phyloP scores from a whole-genome alignment of 2,329 filamentous ascomycete species.

The Teratosphaeriaceae sp. region DNA sequence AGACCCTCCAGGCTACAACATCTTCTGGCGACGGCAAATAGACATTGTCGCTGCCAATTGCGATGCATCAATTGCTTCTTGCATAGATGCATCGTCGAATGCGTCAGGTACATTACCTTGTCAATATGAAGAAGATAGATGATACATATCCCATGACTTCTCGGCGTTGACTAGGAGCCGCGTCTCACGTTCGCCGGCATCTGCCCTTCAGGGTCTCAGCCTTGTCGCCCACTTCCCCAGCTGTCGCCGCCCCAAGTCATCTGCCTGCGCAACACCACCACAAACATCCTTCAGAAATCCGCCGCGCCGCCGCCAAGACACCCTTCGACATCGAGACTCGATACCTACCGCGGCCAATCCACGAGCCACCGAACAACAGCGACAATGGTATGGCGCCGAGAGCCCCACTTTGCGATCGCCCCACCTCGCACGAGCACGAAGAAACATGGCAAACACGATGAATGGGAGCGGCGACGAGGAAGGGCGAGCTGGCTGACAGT shows the following conservation, averaged over 20 bases:
- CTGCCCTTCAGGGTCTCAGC: neutral
- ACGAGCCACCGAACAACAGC: neutral
- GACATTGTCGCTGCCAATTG: too few species aligned
- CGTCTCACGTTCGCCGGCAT: too few species aligned
- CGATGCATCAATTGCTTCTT: too few species aligned
- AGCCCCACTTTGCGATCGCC: conserved; percentile 4
- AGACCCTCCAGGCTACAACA: too few species aligned
- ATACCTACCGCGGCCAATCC: neutral
- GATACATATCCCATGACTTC: too few species aligned
- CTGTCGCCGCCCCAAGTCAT: neutral
- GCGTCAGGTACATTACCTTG: too few species aligned
- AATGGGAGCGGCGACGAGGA: neutral
- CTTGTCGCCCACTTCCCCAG: neutral
- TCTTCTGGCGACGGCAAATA: too few species aligned
- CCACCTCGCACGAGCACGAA: neutral
- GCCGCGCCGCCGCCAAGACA: neutral
- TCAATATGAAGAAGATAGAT: too few species aligned
- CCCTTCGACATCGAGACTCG: neutral
- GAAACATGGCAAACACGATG: neutral
- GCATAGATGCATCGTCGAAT: too few species aligned
- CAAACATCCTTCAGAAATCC: neutral
- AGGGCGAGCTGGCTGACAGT: conserved; percentile 1
- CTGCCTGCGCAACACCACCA: neutral
- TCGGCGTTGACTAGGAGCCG: too few species aligned
- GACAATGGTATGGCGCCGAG: neutral